phyloP scores from a whole-genome alignment of 805 yeast genomes.

The Lipomyces sp. region DNA sequence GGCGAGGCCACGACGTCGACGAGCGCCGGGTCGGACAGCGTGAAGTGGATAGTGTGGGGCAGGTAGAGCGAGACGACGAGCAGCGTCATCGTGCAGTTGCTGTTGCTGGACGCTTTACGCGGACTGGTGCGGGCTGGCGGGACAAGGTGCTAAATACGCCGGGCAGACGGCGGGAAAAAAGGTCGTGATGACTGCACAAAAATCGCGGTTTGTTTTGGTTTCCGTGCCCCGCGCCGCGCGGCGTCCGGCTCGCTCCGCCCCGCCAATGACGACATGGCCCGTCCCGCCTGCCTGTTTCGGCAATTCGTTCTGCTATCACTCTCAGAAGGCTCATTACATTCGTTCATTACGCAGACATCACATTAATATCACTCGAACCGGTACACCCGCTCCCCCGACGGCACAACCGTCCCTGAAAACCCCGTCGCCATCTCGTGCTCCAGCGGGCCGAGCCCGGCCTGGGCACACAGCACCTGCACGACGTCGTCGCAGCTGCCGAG shows the following conservation, averaged over 20 bases:
- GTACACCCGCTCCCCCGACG: slow-evolving; percentile 14
- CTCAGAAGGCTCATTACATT: no score
- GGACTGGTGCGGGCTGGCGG: no score
- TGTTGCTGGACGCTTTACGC: background rate
- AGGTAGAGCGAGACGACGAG: slow-evolving; percentile 32
- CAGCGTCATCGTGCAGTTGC: slow-evolving; percentile 22
- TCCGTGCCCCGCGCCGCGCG: no score
- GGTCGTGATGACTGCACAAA: no score
- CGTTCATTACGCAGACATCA: no score
- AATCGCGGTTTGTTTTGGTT: no score
- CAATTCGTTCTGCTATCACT: no score
- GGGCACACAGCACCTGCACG: slow-evolving; percentile 59
- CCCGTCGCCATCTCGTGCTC: slow-evolving; percentile 4
- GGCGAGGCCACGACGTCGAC: slow-evolving; percentile 15
- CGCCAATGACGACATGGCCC: no score
- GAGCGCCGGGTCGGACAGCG: slow-evolving; percentile 27
- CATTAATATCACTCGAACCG: background rate
- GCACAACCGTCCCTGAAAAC: slow-evolving; percentile 12
- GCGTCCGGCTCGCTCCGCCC: no score
- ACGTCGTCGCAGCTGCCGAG: slow-evolving; percentile 80
- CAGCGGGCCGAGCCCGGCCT: background rate
- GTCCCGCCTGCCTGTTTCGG: no score
- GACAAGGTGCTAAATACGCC: no score
- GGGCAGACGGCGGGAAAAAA: no score
- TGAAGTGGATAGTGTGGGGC: slow-evolving; percentile 32